Base-by-base conservation (phyloP, 202 grass and related monocot genomes). In the Panicum virgatum region DNA sequence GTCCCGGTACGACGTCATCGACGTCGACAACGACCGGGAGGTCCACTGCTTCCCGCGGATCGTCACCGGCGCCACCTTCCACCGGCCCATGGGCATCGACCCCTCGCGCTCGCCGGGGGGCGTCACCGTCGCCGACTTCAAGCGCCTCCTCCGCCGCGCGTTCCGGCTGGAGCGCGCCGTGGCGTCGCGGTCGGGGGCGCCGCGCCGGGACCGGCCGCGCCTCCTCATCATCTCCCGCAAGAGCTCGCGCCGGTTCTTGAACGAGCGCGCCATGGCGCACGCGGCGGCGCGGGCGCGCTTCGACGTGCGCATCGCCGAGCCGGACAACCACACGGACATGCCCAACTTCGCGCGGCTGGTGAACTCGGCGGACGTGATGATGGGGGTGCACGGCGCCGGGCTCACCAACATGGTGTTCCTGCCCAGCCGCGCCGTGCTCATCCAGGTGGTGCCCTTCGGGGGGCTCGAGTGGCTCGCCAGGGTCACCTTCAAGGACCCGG, bases 361-460 rank as follows among this genome's bases (percentile, higher is more conserved):
- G n/a, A 96, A 96, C 67, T 96, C 93, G 11, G 88, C 91, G 10
- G 93, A 96, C 80, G 88, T 93, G 1, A 96, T 96, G 90, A 48
- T 96, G 54, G 93, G 93, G 5, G 90, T 93, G n/a, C 93, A 96
- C 19, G 93, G 93, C 60, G 93, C 90, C 1, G 93, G 93, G 18
- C 78, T 96, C 1, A 85, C 88, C 16, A 96, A 96, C 93, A 93
- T 96, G 93, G 93, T 96, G 64, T 96, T 96, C 82, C 80, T 96
- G 0, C 93, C 93, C 0, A 87, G 86, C 59, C 85, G 93, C 19
- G 86, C 93, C 7, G 93, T 96, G 72, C 63, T 96, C 16, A 72
- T 96, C 10, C 93, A 96, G 76, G 83, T 96, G 26, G 86, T 91
- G 64, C 90, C 93, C 3, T 96, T 86, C 27, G 93, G 93, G 0